Base-by-base conservation (phyloP, 2,329 filamentous ascomycete species). In the Penicillium sp. region DNA sequence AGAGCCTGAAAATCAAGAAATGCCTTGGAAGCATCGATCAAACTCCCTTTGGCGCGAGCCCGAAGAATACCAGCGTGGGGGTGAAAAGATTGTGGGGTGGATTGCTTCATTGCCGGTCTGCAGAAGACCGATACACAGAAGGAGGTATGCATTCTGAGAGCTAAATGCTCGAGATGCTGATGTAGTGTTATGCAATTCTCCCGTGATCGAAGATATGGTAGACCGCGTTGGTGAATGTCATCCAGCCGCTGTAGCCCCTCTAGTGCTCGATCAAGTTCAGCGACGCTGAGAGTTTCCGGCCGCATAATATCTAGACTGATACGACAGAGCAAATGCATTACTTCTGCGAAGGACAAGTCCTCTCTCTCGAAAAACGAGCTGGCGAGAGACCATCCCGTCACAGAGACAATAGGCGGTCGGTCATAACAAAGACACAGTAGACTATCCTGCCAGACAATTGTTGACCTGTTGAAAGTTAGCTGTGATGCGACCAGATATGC, bases 91-190 rank as follows among this genome's bases (percentile, higher is more conserved):
- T 43, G 62, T 19, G 33, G 25, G 7, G 33, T 48, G 3, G 55
- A 57, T 12, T 62, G 62, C 63, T 79, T 83, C 64, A 85, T 78
- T 3, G 82, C 82, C 7, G 82, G 82, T 3, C 83, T 80, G 62
- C 82, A 84, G 5, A 85, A 70, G 73, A 61, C 82, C 1, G 82
- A 84, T 35, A 80, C 78, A 41, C 81, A 79, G 67, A 84, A 85
- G 1, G 80, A 83, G 1, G 56, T 57, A 46, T 65, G 63, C 47
- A 85, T 75, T 61, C 83, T 83, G 5, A 85, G 67, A 0, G 80
- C 82, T 71, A 83, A 80, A 58, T 84, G 80, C 63, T 85, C 81
- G 1, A 84, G 71, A 51, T 82, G 80, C 50, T 85, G 80, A 4
- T 72, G 73, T 10, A 73, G 52, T 1, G 58, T 68, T 38, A 59